Evolutionary conservation across 1,139 yeast species (phyloP), one percentile per base, ranked within the genome.

Genomic region (Geotrichum histeridarum): DNA sequence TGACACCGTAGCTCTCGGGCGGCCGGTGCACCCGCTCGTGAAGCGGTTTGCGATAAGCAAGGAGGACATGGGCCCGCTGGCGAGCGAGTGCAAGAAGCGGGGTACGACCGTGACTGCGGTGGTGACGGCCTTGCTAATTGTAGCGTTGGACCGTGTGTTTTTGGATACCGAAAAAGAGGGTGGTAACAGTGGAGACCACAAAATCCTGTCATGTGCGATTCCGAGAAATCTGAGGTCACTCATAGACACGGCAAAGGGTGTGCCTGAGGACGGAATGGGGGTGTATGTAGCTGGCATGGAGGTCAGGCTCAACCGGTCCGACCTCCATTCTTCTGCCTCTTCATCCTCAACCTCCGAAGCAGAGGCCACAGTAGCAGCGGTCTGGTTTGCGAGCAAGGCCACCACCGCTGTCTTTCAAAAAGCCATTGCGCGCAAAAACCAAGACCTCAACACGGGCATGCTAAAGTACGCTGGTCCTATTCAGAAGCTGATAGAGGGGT

Each of bases 191-290:
- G 5, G 14, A n/a, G 17, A 38, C 4, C 4, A 38, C 8, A 18
- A 18, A 5, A 22, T 22, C 4, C 27, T 22, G 27, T 22, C 27
- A 5, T 22, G 27, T 5, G 27, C 15, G n/a, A 45, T 54, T 45
- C 53, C 57, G 11, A 27, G 51, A 18, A 54, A 54, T 42, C 38
- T 54, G 49, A 37, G 57, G 7, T 52, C 55, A 2, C 15, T 31
- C 11, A 48, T 48, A 12, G 39, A 30, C 12, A 8, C 44, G 8
- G 27, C 27, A 3, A 3, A 22, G 27, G 27, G 27, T 22, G 22
- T 32, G 9, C 8, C 4, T 11, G 48, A 8, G 5, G 15, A 35
- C 35, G 32, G 27, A 7, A 51, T 54, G 54, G 57, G 57, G 6
- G 54, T 48, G 17, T 51, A 48, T 14, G 56, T 53, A 2, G 50